Evolutionary conservation across 2,329 filamentous ascomycete genomes (phyloP), one percentile per base, ranked within the genome.

Genomic region (Talaromyces sp.): DNA sequence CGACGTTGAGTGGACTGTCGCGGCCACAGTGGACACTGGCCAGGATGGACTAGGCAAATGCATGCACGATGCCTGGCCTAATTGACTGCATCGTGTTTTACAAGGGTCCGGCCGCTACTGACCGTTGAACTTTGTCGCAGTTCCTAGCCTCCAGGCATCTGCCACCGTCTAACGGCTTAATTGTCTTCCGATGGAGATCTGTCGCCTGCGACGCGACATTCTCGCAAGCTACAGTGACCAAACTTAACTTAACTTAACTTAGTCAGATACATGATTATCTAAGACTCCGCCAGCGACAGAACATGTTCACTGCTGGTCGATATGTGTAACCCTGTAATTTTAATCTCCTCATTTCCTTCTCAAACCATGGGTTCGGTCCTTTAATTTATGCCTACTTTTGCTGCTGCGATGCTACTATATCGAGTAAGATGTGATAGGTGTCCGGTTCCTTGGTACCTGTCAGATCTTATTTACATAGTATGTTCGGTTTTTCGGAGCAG

Each of bases 71-170:
- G 25, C 49, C 49, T 31, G 10, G 33, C 33, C 33, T 52, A 17
- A 52, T 50, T 50, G 47, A 50, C 1, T 31, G 47, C 47, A 50
- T 27, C 25, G 25, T 19, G 49, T 43, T 22, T 58, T 4, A 22
- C 61, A 33, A 57, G 50, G 50, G 61, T 57, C 50, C 50, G 47
- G 61, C 61, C 61, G 61, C 61, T 57, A 63, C 61, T 57, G 61
- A 63, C 61, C 61, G 61, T 63, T 63, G 61, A 63, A 57, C 37
- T 56, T 57, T 52, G 37, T 33, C 41, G 37, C 61, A 17, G 9
- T 22, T 50, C 33, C 2, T 31, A 6, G 45, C 9, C 10, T 19
- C 7, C 5, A 31, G n/a, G n/a, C 43, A 47, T 22, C 43, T 22
- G 43, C 43, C 11, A 22, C 22, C 45, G 43, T 5, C 49, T 52